Evolutionary conservation across 257 asterid genomes (phyloP).

Genomic region (Marsdenia floribunda): DNA sequence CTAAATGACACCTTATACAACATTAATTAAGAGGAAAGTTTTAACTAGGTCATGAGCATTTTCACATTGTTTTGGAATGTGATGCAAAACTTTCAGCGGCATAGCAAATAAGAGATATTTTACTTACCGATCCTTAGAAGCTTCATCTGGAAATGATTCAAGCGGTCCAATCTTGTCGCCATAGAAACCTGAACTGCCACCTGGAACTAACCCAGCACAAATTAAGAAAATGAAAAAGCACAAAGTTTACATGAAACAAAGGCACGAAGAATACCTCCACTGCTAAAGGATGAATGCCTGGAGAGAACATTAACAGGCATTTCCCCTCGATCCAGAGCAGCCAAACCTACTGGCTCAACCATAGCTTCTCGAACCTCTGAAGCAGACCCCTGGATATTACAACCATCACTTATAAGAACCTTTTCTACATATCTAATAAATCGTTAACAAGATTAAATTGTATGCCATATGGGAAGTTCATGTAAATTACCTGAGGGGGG

Average conservation of each 20-base stretch:
- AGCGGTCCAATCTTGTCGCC: constrained; percentile 41
- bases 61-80: not conserved
- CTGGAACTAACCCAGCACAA: constrained; percentile 29
- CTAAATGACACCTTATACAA: not conserved
- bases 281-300: constrained; percentile 47
- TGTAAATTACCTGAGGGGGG: constrained; percentile 47
- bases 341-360: constrained; percentile 36
- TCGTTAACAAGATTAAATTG: constrained; percentile 5
- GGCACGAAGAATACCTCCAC: constrained; percentile 42
- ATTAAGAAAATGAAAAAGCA: not conserved
- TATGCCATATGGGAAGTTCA: constrained; percentile 8
- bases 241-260: constrained; percentile 12
- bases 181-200: constrained; percentile 33
- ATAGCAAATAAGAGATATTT: not conserved
- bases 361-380: constrained; percentile 42
- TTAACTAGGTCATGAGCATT: not conserved
- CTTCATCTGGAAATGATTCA: constrained; percentile 43
- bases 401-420: constrained; percentile 28
- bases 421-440: constrained; percentile 17
- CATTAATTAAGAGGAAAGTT: not conserved
- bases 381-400: constrained; percentile 45
- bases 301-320: constrained; percentile 36
- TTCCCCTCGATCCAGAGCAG: constrained; percentile 35
- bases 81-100: not conserved
- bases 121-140: constrained; percentile 58